Evolutionary conservation across 2,329 filamentous ascomycete species (phyloP), one percentile per base, ranked within the genome.

Genomic region (Chaetomiaceae sp.): DNA sequence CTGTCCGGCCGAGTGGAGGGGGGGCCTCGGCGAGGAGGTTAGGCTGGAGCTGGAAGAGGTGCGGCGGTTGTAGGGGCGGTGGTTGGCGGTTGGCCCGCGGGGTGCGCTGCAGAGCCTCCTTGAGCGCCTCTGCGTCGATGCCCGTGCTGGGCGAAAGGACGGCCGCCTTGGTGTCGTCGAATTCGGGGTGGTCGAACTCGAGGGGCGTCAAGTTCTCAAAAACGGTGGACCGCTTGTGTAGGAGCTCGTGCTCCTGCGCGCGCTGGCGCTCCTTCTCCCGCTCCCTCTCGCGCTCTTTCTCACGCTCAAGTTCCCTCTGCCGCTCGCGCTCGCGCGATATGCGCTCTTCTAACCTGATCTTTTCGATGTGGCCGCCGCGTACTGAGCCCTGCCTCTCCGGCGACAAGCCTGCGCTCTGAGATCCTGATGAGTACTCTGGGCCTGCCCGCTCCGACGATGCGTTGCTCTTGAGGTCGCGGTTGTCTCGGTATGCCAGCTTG

Each of bases 401-500:
- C 23, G 61, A 62, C 55, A 61, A 52, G 42, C 48, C 50, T 29
- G 61, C 19, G 22, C 56, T 51, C 38, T 60, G 58, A 4, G 55
- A 23, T 17, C 55, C 53, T 34, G 61, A 58, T 12, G 60, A 57
- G 34, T 60, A 59, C 6, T 43, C 40, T 42, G 31, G 38, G 6
- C 42, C 55, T 15, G 29, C 33, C 15, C 56, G 46, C 17, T 60
- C 57, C 4, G 59, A 53, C 7, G 59, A 63, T 22, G 60, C 57
- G 53, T 51, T 63, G 25, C 61, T 63, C 40, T 60, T 64, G 17
- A 50, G 53, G n/a, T 61, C 62, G 5, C 64, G 63, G 11, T 58
- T 61, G 47, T 75, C 71, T 19, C 75, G 70, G 53, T 75, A 61
- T 0, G 75, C 67, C n/a, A 75, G 64, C 44, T 67, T 71, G 17